These are phyloP conservation scores for Eruca vesicaria DNA, from an alignment of 441 rosid species.

Conservation along the genomic window DNA sequence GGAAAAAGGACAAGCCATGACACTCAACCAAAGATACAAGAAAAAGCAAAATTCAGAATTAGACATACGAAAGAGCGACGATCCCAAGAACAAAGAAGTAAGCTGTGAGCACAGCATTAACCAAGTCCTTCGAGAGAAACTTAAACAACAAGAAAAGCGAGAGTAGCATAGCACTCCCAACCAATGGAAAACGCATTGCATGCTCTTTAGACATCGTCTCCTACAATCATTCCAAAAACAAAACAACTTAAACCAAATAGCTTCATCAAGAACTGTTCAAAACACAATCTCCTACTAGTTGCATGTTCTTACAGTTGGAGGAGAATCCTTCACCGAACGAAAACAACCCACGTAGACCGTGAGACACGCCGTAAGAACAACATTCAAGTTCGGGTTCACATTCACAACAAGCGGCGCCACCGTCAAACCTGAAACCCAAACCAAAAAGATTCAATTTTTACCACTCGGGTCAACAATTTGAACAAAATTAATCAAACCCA, in stretches of 20 bases:
- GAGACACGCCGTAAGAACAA: conserved; percentile 84
- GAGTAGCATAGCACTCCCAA: conserved; percentile 96
- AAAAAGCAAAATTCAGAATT: not conserved
- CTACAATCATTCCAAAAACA: conserved; percentile 43
- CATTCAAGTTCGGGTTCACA: conserved; percentile 89
- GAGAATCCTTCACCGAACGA: conserved; percentile 88
- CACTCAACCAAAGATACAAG: not conserved
- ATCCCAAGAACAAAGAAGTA: conserved; percentile 95
- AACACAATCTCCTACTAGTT: not conserved
- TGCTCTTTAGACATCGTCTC: conserved; percentile 98
- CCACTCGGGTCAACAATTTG: not conserved
- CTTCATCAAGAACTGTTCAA: not conserved
- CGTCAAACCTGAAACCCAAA: conserved; percentile 62
- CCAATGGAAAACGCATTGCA: conserved; percentile 98
- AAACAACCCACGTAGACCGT: conserved; percentile 86
- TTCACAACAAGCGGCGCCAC: conserved; percentile 85
- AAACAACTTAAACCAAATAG: conserved; percentile 9
- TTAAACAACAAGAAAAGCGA: conserved; percentile 93
- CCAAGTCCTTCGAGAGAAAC: conserved; percentile 95
- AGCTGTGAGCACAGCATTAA: conserved; percentile 88
- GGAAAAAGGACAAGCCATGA: not conserved
- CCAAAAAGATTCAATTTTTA: conserved; percentile 4
- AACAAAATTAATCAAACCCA: not conserved
- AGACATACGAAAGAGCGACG: conserved; percentile 88
- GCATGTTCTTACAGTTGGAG: conserved; percentile 66